Evolutionary conservation across 495 filamentous ascomycete genomes (phyloP).

Genomic region (Penicillium antarcticum): DNA sequence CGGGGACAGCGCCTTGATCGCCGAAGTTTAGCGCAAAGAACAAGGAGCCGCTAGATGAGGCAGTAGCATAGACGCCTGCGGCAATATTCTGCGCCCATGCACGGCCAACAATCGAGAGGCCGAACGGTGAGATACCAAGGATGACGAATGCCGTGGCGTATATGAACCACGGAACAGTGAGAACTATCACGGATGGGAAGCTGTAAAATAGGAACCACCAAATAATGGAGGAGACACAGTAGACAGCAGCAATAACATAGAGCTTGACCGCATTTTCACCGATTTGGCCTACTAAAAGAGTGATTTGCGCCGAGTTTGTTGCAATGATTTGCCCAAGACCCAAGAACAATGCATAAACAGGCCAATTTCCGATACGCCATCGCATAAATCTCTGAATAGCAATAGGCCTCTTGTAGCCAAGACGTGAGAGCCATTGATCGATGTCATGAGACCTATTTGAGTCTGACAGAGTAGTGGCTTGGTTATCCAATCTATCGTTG

Average conservation of each 20-base stretch:
- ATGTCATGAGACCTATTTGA: slow-evolving; percentile 34
- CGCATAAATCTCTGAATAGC: slow-evolving; percentile 24
- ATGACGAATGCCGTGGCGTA: slow-evolving; percentile 53
- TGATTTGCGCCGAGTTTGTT: slow-evolving; percentile 67
- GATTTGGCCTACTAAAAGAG: slow-evolving; percentile 57
- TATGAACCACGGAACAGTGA: slow-evolving; percentile 46
- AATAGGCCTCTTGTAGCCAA: slow-evolving; percentile 17
- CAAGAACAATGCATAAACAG: slow-evolving; percentile 60
- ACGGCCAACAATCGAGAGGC: slow-evolving; percentile 25
- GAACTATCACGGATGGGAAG: slow-evolving; percentile 53
- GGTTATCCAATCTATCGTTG: background rate
- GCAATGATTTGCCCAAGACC: slow-evolving; percentile 65
- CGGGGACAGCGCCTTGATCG: slow-evolving; percentile 50
- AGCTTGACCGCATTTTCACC: slow-evolving; percentile 59
- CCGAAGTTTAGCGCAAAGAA: slow-evolving; percentile 69
- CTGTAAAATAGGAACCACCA: slow-evolving; percentile 64
- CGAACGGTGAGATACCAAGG: slow-evolving; percentile 43
- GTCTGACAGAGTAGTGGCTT: background rate
- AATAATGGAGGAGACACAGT: slow-evolving; percentile 52
- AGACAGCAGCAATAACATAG: slow-evolving; percentile 61
- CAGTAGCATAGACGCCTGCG: slow-evolving; percentile 58
- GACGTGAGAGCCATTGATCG: slow-evolving; percentile 46
- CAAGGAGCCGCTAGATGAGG: slow-evolving; percentile 57
- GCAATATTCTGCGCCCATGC: slow-evolving; percentile 56
- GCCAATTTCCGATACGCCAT: slow-evolving; percentile 52